Conservation (phyloP, 768 basidiomycete species). For the Xerocomus spinulosus region DNA sequence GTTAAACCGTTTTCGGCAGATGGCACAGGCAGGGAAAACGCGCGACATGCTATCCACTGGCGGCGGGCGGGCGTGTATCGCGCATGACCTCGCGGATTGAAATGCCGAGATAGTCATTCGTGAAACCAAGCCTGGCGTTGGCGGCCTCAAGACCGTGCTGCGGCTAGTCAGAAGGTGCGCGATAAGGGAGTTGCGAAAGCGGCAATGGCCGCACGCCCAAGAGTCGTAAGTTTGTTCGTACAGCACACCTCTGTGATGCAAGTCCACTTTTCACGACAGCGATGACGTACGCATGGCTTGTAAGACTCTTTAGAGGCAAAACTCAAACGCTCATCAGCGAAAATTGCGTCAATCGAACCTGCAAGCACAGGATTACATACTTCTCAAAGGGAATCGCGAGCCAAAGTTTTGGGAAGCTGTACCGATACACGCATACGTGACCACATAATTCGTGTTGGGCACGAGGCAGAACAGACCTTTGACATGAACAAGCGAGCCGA, state of each 20-base stretch:
- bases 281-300: slow-evolving; percentile 28
- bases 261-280: slow-evolving; percentile 11
- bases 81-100: slow-evolving; percentile 11
- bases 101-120: slow-evolving; percentile 19
- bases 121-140: slow-evolving; percentile 13
- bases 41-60: slow-evolving; percentile 12
- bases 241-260: slow-evolving; percentile 5
- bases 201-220: slow-evolving; percentile 15
- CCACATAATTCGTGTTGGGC: slow-evolving; percentile 16
- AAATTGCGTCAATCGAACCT: slow-evolving; percentile 6
- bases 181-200: slow-evolving; percentile 16
- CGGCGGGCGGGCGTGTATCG: slow-evolving; percentile 18
- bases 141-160: slow-evolving; percentile 16
- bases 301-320: slow-evolving; percentile 22
- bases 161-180: slow-evolving; percentile 10
- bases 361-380: slow-evolving; percentile 14
- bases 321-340: slow-evolving; percentile 16
- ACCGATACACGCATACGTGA: slow-evolving; percentile 11
- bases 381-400: slow-evolving; percentile 1
- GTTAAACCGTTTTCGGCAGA: slow-evolving; percentile 23
- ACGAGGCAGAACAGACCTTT: slow-evolving; percentile 22
- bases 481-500: slow-evolving; percentile 4
- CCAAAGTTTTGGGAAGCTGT: slow-evolving; percentile 8
- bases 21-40: slow-evolving; percentile 13
- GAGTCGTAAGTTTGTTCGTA: slow-evolving; percentile 12